Evolutionary conservation across 371 early-diverging fungal species (phyloP), one percentile per base, ranked within the genome.

Genomic region (Rhizopus sp.): DNA sequence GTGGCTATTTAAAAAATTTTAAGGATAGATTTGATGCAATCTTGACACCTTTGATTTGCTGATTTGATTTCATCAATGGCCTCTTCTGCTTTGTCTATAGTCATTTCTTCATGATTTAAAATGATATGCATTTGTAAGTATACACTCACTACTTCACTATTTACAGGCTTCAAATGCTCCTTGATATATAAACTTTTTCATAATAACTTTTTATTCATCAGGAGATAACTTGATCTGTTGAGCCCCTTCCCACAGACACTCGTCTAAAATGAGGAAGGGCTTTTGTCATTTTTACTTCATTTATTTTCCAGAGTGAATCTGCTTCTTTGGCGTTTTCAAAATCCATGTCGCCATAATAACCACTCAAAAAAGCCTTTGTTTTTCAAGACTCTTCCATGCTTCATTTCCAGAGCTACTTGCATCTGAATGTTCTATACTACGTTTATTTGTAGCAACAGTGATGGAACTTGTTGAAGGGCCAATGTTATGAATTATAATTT

Each of bases 151-250:
- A 51, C 51, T 51, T 51, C 51, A 23, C 1, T 3, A 38, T 51
- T 39, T 10, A 51, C 29, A 23, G 51, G 51, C 12, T 51, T 38
- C 39, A 51, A 51, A 38, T 51, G 39, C 23, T 38, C 9, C 30
- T 51, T 51, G 16, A 29, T 0, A 5, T 51, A 1, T 39, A 37
- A 38, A 23, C 17, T 16, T 35, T 35, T 17, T 3, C 10, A 50
- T 35, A 35, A 44, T 44, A 16, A 44, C 44, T 4, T 50, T 50
- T 50, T 50, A 15, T 17, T 50, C 16, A 35, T 50, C 8, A 50
- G 50, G 50, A n/a, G 50, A 17, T 50, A 35, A 35, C 35, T 35
- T 50, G 50, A 31, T 41, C 37, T 32, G 40, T 23, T 42, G 53
- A 16, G 53, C 53, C 31, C 53, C 53, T 42, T 53, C 16, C n/a